Percentiles rank a stretch among this genome's conserved stretches.
Evolutionary conservation across 345 rosid species (phyloP).

Genomic region (Aquilaria malaccensis): DNA sequence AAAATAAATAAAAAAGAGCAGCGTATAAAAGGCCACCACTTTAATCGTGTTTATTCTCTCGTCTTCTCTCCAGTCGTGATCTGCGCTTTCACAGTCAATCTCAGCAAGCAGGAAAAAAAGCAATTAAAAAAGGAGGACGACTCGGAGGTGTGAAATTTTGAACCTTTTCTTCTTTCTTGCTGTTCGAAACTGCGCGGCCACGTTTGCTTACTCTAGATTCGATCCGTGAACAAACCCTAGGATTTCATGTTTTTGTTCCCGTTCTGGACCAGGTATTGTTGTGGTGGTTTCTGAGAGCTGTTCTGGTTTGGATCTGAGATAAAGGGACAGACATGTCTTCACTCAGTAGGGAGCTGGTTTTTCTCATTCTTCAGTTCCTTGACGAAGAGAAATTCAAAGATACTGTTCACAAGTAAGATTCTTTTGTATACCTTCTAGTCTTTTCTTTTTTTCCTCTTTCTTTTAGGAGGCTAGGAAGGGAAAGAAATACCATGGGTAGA

Average conservation of each 20-base stretch:
- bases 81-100: not conserved
- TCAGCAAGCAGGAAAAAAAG: no score
- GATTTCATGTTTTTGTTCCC: not conserved
- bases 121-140: no score
- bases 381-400: slow-evolving; percentile 14
- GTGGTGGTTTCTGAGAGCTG: slow-evolving; percentile 1
- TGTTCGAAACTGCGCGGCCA: not conserved
- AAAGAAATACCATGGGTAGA: not conserved
- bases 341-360: slow-evolving; percentile 12
- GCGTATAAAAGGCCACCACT: not conserved
- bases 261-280: not conserved
- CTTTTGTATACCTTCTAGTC: not conserved
- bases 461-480: not conserved
- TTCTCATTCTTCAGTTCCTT: slow-evolving; percentile 16
- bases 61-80: not conserved
- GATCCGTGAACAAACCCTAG: slow-evolving; percentile 5
- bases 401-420: slow-evolving; percentile 11
- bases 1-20: no score
- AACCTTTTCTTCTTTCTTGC: not conserved
- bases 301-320: slow-evolving; percentile 1
- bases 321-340: slow-evolving; percentile 4
- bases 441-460: not conserved
- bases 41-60: not conserved
- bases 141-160: not conserved
- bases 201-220: not conserved